These are phyloP conservation scores for Botryotinia calthae DNA, from an alignment of 2,329 filamentous ascomycete species.

Conservation along the genomic window DNA sequence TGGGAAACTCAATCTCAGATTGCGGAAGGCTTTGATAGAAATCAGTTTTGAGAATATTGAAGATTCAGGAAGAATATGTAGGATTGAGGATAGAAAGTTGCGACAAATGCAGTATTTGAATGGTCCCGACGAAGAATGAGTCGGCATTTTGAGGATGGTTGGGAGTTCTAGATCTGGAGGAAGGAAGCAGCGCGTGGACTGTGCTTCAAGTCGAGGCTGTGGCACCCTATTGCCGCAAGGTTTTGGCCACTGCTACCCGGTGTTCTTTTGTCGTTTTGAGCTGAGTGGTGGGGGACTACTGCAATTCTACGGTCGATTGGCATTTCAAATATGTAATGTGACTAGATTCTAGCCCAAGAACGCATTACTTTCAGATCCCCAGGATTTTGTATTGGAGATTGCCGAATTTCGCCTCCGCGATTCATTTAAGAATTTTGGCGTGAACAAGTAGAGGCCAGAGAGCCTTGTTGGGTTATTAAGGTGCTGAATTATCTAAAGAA, in stretches of 20 bases:
- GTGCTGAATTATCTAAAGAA: not conserved
- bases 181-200: not conserved
- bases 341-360: not conserved
- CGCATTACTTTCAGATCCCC: not conserved
- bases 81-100: not conserved
- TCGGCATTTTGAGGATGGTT: not conserved
- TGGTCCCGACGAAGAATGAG: not conserved
- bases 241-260: not conserved
- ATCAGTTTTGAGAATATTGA: not conserved
- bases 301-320: too few relatives aligned
- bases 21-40: not conserved
- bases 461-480: too few relatives aligned
- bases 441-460: too few relatives aligned
- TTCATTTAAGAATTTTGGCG: too few relatives aligned
- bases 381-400: not conserved
- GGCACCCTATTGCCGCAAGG: not conserved
- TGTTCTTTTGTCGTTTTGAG: not conserved
- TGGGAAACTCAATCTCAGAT: not conserved
- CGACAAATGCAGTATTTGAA: not conserved
- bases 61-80: not conserved
- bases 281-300: too few relatives aligned
- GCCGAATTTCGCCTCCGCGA: too few relatives aligned
- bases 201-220: not conserved
- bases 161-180: rapidly evolving
- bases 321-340: not conserved